phyloP scores from a whole-genome alignment of 2,329 filamentous ascomycete genomes.

The Teratosphaeria destructans region DNA sequence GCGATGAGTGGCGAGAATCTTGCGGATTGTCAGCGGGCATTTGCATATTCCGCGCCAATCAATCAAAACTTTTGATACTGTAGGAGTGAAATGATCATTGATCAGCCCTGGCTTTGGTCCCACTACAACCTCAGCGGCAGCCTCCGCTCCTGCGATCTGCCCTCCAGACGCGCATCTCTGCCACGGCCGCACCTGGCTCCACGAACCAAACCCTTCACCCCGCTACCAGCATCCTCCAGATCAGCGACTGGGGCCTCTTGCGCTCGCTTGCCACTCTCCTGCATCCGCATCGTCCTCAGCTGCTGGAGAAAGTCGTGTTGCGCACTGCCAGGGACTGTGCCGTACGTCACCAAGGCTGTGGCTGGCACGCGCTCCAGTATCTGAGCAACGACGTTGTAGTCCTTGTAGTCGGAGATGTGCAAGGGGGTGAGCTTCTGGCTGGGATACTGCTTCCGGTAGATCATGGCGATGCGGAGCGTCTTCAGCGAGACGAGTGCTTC shows the following conservation, averaged over 20 bases:
- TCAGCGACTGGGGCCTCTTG: slow-evolving; percentile 1
- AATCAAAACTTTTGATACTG: too few relatives aligned
- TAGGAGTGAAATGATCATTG: neutral
- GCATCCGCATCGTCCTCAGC: slow-evolving; percentile 1
- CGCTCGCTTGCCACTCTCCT: slow-evolving; percentile 1
- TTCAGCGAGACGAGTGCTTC: slow-evolving; percentile 5
- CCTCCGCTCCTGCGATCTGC: neutral
- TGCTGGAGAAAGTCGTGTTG: slow-evolving; percentile 4
- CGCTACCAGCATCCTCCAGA: slow-evolving; percentile 4
- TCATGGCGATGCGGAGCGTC: slow-evolving; percentile 4
- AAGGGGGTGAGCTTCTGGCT: slow-evolving; percentile 2
- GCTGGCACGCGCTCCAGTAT: slow-evolving; percentile 11
- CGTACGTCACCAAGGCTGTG: slow-evolving; percentile 7
- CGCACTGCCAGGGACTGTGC: slow-evolving; percentile 5
- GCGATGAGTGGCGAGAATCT: too few relatives aligned
- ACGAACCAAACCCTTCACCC: slow-evolving; percentile 4
- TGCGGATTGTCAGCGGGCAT: too few relatives aligned
- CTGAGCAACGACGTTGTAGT: slow-evolving; percentile 8
- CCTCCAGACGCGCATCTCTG: neutral
- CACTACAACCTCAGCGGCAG: neutral
- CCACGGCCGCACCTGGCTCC: slow-evolving; percentile 1
- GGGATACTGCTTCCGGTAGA: slow-evolving; percentile 2
- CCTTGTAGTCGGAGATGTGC: neutral
- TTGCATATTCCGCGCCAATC: too few relatives aligned
- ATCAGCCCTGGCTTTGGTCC: neutral